A percentile compares a stretch with the other conserved stretches of the same genome.
Evolutionary conservation across 2,329 filamentous ascomycete species (phyloP).

Genomic region (Pseudocercospora cruenta): DNA sequence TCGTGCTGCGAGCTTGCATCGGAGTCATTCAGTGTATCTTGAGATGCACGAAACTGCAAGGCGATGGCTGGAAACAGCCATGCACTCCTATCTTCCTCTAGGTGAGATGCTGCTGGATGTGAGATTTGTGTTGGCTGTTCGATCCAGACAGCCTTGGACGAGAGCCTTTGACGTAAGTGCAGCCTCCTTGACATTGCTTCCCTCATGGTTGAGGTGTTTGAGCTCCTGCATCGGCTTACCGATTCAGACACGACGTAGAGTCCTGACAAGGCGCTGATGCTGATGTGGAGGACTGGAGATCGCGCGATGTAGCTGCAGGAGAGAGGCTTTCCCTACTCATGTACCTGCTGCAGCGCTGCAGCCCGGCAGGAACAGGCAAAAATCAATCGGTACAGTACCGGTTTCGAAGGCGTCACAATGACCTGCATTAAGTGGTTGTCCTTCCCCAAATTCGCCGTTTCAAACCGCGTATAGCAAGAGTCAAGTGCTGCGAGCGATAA

Average conservation of each 20-base stretch:
- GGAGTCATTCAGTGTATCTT: not conserved
- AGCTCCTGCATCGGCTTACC: not conserved
- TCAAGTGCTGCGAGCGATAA: not conserved
- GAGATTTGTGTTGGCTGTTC: not conserved
- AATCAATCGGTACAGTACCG: not conserved
- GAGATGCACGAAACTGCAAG: not conserved
- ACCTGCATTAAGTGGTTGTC: not conserved
- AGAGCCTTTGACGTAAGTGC: not conserved
- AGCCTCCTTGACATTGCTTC: slow-evolving; percentile 1
- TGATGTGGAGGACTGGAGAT: not conserved
- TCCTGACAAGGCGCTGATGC: not conserved
- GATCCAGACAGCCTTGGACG: not conserved
- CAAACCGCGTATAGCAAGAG: not conserved
- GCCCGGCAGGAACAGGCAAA: slow-evolving; percentile 5
- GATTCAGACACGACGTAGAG: not conserved
- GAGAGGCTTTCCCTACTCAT: slow-evolving; percentile 1
- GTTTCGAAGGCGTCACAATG: slow-evolving; percentile 11
- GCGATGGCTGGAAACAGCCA: not conserved
- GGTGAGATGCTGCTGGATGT: not conserved
- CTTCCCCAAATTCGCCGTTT: not conserved
- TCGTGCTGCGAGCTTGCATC: too few relatives aligned
- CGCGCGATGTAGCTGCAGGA: not conserved
- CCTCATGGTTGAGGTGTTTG: not conserved
- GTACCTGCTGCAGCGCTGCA: not conserved
- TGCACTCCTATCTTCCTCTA: not conserved